Conservation (phyloP, 352 stramenopile species). For the Phytopythium cucurbitacearum region DNA sequence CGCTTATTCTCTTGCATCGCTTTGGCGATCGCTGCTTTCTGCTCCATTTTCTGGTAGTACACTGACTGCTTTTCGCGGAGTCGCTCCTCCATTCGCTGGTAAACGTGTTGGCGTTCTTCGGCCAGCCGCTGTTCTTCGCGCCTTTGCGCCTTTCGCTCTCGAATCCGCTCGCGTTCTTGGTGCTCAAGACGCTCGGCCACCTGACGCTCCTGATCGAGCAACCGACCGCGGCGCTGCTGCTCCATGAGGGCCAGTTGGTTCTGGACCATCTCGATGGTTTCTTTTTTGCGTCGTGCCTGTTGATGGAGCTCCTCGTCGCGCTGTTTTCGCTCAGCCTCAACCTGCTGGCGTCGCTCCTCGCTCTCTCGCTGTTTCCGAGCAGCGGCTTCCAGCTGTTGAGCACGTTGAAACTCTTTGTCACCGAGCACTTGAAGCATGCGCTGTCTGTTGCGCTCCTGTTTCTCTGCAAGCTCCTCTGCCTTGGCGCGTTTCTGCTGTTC, state of each 20-base stretch:
- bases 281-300: slow-evolving; percentile 48
- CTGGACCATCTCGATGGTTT: slow-evolving; percentile 57
- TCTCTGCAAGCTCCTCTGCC: slow-evolving; percentile 39
- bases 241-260: slow-evolving; percentile 53
- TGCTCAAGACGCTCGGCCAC: slow-evolving; percentile 32
- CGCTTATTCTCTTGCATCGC: slow-evolving; percentile 53
- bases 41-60: slow-evolving; percentile 39
- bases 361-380: slow-evolving; percentile 60
- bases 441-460: slow-evolving; percentile 65
- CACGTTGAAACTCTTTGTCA: slow-evolving; percentile 49
- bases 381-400: slow-evolving; percentile 41
- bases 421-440: slow-evolving; percentile 55
- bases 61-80: slow-evolving; percentile 33
- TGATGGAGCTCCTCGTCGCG: slow-evolving; percentile 47
- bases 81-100: slow-evolving; percentile 62
- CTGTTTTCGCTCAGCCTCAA: slow-evolving; percentile 37
- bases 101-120: slow-evolving; percentile 43
- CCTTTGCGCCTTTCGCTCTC: slow-evolving; percentile 41
- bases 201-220: slow-evolving; percentile 47
- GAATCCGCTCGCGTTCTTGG: slow-evolving; percentile 46
- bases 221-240: slow-evolving; percentile 37
- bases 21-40: slow-evolving; percentile 49
- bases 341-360: slow-evolving; percentile 41
- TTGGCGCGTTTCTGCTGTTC: slow-evolving; percentile 40
- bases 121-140: slow-evolving; percentile 45